Evolutionary conservation across 164 flowering plant genomes (phyloP), one percentile per base, ranked within the genome.

Genomic region (Cinnamomum chago): DNA sequence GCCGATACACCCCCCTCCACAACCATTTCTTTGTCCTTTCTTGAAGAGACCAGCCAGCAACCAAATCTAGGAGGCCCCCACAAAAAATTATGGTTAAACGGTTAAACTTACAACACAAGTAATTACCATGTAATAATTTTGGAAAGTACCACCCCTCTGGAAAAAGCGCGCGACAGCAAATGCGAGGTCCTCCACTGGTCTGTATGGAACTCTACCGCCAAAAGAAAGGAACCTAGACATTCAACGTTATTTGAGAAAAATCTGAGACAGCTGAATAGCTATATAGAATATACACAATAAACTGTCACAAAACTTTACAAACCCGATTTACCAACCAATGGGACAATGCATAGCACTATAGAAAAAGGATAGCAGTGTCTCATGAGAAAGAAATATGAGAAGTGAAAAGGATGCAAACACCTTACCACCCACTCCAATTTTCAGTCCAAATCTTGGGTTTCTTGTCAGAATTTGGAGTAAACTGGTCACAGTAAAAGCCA

Each of bases 361-460:
- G 30, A 11, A 23, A 65, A 65, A 23, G 67, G 6, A 2, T 65
- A 24, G 28, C 24, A 65, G 67, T 65, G 17, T 67, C 25, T 64
- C 28, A 10, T 25, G 28, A 33, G 28, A 67, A 1, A 67, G 1
- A 67, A 67, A 67, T 20, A 13, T 5, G 28, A 64, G 28, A 64
- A 20, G 69, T 67, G 20, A 25, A 67, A 51, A 70, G 15, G 75
- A 74, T 25, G 65, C 70, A 73, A 79, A 69, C 66, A 69, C 18
- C 81, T 79, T 84, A 93, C 99, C 99, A 96, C 78, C 98, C 99
- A 81, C 75, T 94, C 97, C 97, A 96, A 78, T 92, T 94, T 84
- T 96, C 99, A 70, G 99, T 96, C 98, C 98, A 96, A 86, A 96
- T 85, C 85, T 90, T 96, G 15, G 99, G 99, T 77, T 85, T 90